These are phyloP conservation scores for Naganishia vaughanmartiniae DNA, from an alignment of 768 basidiomycete genomes.

Conservation along the genomic window DNA sequence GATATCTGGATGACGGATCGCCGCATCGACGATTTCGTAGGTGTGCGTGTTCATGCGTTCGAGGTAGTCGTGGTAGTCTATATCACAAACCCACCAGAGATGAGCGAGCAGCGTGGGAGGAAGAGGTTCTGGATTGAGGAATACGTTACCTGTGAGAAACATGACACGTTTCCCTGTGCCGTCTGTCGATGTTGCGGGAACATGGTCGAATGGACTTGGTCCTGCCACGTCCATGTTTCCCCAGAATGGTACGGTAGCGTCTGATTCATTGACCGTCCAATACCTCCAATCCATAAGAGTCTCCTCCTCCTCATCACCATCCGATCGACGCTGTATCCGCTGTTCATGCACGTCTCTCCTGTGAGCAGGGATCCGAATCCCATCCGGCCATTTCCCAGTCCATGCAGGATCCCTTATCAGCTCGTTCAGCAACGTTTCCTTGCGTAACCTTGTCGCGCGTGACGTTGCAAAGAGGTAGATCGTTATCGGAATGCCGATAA, in stretches of 20 bases:
- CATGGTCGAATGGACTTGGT: slow-evolving; percentile 46
- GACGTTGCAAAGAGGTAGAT: slow-evolving; percentile 9
- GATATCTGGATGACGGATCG: slow-evolving; percentile 46
- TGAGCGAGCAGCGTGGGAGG: not conserved
- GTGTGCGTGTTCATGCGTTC: slow-evolving; percentile 52
- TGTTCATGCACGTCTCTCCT: slow-evolving; percentile 26
- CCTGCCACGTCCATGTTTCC: slow-evolving; percentile 44
- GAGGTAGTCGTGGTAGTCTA: slow-evolving; percentile 50
- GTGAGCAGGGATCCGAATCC: not conserved
- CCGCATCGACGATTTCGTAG: slow-evolving; percentile 52
- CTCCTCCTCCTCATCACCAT: not conserved
- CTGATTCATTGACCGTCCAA: not conserved
- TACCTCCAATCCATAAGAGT: not conserved
- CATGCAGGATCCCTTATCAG: not conserved
- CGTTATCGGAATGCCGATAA: slow-evolving; percentile 2
- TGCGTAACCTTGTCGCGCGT: not conserved
- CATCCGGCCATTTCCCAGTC: slow-evolving; percentile 3
- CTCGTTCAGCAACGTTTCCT: slow-evolving; percentile 2
- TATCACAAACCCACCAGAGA: not conserved
- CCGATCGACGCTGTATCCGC: not conserved
- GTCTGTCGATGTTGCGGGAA: slow-evolving; percentile 25
- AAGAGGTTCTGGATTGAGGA: not conserved
- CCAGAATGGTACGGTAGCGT: slow-evolving; percentile 38
- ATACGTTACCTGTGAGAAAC: slow-evolving; percentile 48
- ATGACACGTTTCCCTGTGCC: slow-evolving; percentile 41